Percentiles rank a stretch among this genome's conserved stretches.
These are phyloP conservation scores for Bremia lactucae DNA, from an alignment of 352 stramenopile genomes.

Conservation along the genomic window DNA sequence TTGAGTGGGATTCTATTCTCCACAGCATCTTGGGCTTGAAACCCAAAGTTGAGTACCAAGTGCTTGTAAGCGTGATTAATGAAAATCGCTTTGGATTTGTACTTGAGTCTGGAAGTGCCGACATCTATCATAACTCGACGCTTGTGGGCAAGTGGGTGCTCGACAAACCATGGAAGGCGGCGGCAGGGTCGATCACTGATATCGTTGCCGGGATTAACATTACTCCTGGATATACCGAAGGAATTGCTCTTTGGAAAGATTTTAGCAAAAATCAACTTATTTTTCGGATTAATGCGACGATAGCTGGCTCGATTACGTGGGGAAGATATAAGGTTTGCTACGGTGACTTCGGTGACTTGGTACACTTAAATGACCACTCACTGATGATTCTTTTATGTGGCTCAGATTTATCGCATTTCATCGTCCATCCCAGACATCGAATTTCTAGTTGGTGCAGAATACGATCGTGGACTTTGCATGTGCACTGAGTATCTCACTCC, in stretches of 20 bases:
- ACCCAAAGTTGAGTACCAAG: constrained; percentile 78
- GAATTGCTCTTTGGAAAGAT: constrained; percentile 47
- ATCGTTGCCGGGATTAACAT: constrained; percentile 68
- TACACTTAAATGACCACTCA: background rate
- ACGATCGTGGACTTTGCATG: constrained; percentile 74
- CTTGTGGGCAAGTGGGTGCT: constrained; percentile 67
- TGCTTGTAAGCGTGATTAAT: constrained; percentile 82
- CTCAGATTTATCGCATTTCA: constrained; percentile 77
- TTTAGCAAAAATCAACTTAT: constrained; percentile 69
- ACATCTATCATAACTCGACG: constrained; percentile 74
- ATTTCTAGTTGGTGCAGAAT: constrained; percentile 81
- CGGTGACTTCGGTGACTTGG: background rate
- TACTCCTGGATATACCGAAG: constrained; percentile 51
- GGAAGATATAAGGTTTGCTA: constrained; percentile 62
- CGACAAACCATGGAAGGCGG: constrained; percentile 48
- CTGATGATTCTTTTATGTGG: too few relatives aligned
- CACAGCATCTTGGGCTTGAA: constrained; percentile 59
- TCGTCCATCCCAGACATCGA: constrained; percentile 66
- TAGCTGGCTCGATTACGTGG: constrained; percentile 77
- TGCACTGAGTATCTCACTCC: constrained; percentile 68
- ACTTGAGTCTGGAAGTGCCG: constrained; percentile 52
- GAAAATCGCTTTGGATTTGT: constrained; percentile 84
- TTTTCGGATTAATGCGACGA: constrained; percentile 73
- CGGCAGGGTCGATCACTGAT: constrained; percentile 67
- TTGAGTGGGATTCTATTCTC: constrained; percentile 83